Base-by-base conservation (phyloP, 1,284 basidiomycete species). In the Heterobasidion occidentale region DNA sequence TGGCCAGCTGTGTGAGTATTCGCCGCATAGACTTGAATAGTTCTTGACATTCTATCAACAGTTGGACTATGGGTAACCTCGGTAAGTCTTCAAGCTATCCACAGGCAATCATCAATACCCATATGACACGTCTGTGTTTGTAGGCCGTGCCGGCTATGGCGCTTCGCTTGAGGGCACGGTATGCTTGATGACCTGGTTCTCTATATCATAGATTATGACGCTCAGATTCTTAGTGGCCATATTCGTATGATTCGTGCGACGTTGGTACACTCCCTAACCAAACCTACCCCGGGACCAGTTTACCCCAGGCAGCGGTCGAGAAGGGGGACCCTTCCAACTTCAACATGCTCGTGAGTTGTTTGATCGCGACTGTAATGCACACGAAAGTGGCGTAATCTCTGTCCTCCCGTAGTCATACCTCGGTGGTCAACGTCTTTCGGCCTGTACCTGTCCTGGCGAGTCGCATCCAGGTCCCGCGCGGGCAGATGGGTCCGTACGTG, bases 401-500 rank as follows among this genome's bases (percentile, higher is more conserved):
- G 11, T 4, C 5, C 3, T 48, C 12, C 11, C 46, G 9, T 46
- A 62, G 61, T 89, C 86, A 0, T 92, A 79, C 69, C 80, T 94
- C 9, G 85, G 85, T 1, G 93, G 92, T 8, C 93, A 95, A 68
- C 79, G 89, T 34, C 74, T 95, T 2, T 92, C 88, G 60, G 73
- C 76, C 52, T 86, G 77, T 68, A 92, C 90, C 0, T 93, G 90
- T 64, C 65, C 72, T 0, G 79, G 79, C 35, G 81, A 88, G 60
- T 71, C 67, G 47, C 90, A 92, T 65, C 90, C 90, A 0, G 90
- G 91, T 0, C 90, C 91, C 3, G 79, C 77, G 57, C 69, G 71
- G 27, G 49, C 63, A 4, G 66, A 72, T 42, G 71, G 88, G 44
- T 76, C 81, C 2, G n/a, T 90, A 79, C 63, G 82, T 88, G 2